Conservation (phyloP, 2,329 filamentous ascomycete genomes). For the Lachnellula occidentalis region DNA sequence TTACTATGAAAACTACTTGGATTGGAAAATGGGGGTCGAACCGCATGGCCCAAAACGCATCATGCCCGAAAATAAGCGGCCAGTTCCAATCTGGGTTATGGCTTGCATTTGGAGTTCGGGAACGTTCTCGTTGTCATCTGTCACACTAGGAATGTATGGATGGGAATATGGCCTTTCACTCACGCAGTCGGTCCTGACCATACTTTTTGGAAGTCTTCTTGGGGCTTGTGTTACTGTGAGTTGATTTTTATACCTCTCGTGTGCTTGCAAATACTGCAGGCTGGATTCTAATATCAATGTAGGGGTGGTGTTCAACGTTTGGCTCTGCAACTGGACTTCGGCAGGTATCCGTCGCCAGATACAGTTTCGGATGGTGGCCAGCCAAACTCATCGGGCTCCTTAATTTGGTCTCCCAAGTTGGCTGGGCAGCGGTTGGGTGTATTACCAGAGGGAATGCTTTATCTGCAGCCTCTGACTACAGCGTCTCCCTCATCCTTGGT, state of each 20-base stretch:
- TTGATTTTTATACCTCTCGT: not conserved
- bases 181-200: not conserved
- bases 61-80: conserved; percentile 38
- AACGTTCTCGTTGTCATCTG: not conserved
- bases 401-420: conserved; percentile 28
- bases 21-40: conserved; percentile 44
- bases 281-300: not conserved
- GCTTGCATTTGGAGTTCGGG: conserved; percentile 40
- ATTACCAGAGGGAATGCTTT: conserved; percentile 21
- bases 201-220: conserved; percentile 29
- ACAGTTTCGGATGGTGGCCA: conserved; percentile 47
- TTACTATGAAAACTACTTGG: conserved; percentile 38
- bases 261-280: not conserved
- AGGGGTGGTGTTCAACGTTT: conserved; percentile 45
- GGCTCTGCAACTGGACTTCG: conserved; percentile 45
- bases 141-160: not conserved
- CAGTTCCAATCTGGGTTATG: conserved; percentile 39
- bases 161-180: not conserved
- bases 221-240: conserved; percentile 36
- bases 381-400: conserved; percentile 42
- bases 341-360: conserved; percentile 45
- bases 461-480: conserved; percentile 18
- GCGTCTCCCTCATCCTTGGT: conserved; percentile 19
- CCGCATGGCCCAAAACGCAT: conserved; percentile 42
- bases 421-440: conserved; percentile 23